phyloP scores from a whole-genome alignment of 202 grass and related monocot species.

The Saccharum hybrid region DNA sequence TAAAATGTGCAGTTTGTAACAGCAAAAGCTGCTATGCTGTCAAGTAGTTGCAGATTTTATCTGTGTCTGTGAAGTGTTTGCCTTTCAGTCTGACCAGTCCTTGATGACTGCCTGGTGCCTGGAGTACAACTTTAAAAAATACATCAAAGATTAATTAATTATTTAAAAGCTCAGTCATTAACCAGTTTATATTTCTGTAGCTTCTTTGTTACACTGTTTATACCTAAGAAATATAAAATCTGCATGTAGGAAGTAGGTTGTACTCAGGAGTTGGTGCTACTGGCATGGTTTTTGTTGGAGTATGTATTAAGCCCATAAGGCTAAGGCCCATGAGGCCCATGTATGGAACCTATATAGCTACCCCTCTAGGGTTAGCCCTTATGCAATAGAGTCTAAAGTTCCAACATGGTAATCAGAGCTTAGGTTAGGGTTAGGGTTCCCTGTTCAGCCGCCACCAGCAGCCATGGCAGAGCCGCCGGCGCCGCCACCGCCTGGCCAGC shows the following conservation, averaged over 20 bases:
- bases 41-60: conserved; percentile 20
- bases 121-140: not conserved
- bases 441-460: too few species aligned
- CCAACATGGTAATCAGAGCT: too few species aligned
- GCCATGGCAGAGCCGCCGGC: too few species aligned
- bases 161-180: not conserved
- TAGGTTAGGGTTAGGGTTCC: too few species aligned
- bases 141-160: not conserved
- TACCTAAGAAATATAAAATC: conserved; percentile 1
- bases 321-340: too few species aligned
- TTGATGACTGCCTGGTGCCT: conserved; percentile 18
- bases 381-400: too few species aligned
- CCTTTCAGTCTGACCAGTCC: conserved; percentile 28
- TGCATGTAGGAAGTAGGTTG: not conserved
- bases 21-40: not conserved
- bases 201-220: conserved; percentile 16
- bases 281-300: conserved; percentile 19
- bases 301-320: too few species aligned
- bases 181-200: not conserved
- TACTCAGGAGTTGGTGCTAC: not conserved
- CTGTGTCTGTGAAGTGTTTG: not conserved
- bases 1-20: not conserved
- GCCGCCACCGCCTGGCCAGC: too few species aligned
- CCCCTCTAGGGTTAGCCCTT: too few species aligned
- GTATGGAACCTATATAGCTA: too few species aligned